phyloP scores from a whole-genome alignment of 306 rosid genomes.

The Mimosa pudica region DNA sequence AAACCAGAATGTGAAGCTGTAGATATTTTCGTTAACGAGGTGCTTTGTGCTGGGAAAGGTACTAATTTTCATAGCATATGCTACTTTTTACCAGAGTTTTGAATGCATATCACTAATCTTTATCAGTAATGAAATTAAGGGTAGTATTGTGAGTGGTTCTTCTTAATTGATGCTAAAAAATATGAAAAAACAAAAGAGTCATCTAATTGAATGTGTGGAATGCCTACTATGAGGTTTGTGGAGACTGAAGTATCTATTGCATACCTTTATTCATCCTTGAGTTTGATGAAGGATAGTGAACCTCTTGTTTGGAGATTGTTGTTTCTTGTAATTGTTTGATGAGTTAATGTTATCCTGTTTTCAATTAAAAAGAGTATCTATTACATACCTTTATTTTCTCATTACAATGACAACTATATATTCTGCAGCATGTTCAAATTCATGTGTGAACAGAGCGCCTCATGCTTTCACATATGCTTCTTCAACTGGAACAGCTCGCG shows the following conservation, averaged over 20 bases:
- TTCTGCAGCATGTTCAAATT: conserved; percentile 75
- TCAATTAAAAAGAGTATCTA: neutral
- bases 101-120: neutral
- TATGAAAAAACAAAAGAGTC: neutral
- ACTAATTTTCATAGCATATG: neutral
- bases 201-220: neutral
- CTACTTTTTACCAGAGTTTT: neutral
- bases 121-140: neutral
- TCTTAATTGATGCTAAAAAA: neutral
- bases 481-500: conserved; percentile 81
- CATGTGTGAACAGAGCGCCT: conserved; percentile 82
- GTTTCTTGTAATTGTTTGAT: too few species aligned
- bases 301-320: too few species aligned
- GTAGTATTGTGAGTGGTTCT: neutral
- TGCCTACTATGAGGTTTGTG: conserved; percentile 1
- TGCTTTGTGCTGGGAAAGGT: conserved; percentile 86
- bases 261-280: neutral
- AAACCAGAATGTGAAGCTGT: conserved; percentile 89
- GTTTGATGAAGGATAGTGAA: too few species aligned
- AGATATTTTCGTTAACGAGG: conserved; percentile 81
- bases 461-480: conserved; percentile 71
- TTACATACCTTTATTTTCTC: conserved; percentile 24
- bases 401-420: conserved; percentile 3
- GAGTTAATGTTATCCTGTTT: too few species aligned
- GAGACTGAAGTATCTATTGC: neutral